phyloP scores from a whole-genome alignment of 306 rosid species.

The Vigna radiata region DNA sequence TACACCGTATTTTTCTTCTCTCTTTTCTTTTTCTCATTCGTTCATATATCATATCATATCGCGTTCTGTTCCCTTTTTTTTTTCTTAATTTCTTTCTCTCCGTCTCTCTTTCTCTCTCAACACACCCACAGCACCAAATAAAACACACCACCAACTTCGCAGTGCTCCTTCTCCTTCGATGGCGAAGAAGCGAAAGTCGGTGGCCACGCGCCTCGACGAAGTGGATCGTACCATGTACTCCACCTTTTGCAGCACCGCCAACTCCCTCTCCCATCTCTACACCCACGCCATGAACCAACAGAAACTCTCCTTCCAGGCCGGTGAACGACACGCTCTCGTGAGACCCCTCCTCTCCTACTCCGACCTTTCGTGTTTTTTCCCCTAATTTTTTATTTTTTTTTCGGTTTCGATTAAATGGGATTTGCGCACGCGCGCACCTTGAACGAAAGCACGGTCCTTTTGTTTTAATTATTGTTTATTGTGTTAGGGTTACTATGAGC shows the following conservation, averaged over 20 bases:
- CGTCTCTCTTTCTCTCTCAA: background rate
- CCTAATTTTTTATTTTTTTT: background rate
- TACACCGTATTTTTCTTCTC: background rate
- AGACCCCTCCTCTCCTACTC: background rate
- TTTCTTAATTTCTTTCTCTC: too few relatives aligned
- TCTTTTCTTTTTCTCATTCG: background rate
- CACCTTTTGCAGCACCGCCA: constrained; percentile 93
- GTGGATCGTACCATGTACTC: constrained; percentile 96
- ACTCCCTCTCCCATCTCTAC: constrained; percentile 93
- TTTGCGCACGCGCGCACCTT: background rate
- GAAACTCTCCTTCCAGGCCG: constrained; percentile 91
- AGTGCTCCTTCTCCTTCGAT: constrained; percentile 7
- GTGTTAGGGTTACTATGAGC: constrained; percentile 19
- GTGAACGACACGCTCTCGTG: constrained; percentile 93
- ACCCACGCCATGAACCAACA: constrained; percentile 92
- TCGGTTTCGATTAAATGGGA: background rate
- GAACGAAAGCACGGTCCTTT: background rate
- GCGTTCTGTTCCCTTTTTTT: background rate
- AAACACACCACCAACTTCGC: constrained; percentile 18
- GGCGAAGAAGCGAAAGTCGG: constrained; percentile 66
- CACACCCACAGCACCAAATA: constrained; percentile 10
- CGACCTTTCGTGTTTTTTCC: background rate
- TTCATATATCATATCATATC: background rate
- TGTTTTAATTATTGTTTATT: background rate
- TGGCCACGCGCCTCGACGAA: constrained; percentile 87